Evolutionary conservation across 257 asterid species (phyloP).

Genomic region (Nicotiana otophora): DNA sequence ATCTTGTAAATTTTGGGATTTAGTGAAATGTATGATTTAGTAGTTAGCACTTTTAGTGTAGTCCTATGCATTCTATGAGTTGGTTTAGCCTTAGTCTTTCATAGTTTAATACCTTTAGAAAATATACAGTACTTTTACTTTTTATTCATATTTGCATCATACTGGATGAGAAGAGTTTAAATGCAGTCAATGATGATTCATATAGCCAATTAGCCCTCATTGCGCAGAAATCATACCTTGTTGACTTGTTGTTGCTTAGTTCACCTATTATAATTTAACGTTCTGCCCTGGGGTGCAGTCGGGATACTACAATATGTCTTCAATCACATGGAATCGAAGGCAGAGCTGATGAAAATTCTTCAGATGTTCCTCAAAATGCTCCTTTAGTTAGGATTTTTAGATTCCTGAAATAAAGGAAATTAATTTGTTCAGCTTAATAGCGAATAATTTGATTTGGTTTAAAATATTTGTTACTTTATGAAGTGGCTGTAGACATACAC

Average conservation of each 20-base stretch:
- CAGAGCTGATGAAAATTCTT: background rate
- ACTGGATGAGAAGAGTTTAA: too few relatives aligned
- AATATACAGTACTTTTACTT: too few relatives aligned
- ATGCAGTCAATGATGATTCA: too few relatives aligned
- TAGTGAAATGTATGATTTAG: too few relatives aligned
- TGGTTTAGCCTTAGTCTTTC: too few relatives aligned
- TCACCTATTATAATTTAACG: background rate
- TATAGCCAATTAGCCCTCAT: too few relatives aligned
- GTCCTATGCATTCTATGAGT: too few relatives aligned
- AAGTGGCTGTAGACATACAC: background rate
- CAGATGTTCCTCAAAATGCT: background rate
- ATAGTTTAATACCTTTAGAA: too few relatives aligned
- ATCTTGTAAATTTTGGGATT: too few relatives aligned
- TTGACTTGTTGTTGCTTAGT: background rate
- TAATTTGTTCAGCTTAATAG: background rate
- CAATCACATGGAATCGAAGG: background rate
- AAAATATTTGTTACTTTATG: background rate
- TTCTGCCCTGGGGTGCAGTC: background rate
- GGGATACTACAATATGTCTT: background rate
- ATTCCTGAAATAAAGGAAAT: background rate
- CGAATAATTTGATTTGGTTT: too few relatives aligned
- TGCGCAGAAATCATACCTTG: background rate
- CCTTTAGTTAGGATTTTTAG: background rate
- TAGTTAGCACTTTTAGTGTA: too few relatives aligned
- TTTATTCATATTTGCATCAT: too few relatives aligned